These are phyloP conservation scores for Cephaloascus albidus DNA, from an alignment of 805 yeast species.

Conservation along the genomic window DNA sequence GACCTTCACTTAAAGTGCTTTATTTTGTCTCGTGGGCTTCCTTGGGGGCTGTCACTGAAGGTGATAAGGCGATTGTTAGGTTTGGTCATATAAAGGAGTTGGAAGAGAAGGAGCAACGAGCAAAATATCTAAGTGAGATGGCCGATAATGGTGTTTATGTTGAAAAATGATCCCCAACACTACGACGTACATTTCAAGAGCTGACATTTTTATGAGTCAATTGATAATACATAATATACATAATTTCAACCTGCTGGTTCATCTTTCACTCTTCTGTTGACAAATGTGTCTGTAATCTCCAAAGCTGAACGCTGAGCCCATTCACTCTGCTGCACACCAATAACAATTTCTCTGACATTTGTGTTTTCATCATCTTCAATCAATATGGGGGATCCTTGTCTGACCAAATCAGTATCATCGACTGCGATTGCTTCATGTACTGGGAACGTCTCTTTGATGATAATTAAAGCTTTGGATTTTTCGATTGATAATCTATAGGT, in stretches of 20 bases:
- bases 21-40: slow-evolving; percentile 32
- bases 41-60: slow-evolving; percentile 29
- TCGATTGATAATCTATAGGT: not conserved
- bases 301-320: not conserved
- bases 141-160: slow-evolving; percentile 34
- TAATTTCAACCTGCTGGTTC: not conserved
- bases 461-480: not conserved
- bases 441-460: too few species aligned
- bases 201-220: too few species aligned
- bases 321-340: not conserved
- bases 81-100: slow-evolving; percentile 22
- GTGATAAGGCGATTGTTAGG: slow-evolving; percentile 26
- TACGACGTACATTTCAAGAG: too few species aligned
- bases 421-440: not conserved
- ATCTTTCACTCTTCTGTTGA: not conserved
- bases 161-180: slow-evolving; percentile 18
- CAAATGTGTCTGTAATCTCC: not conserved
- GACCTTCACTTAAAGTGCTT: slow-evolving; percentile 28
- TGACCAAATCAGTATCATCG: not conserved
- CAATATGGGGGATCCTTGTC: not conserved
- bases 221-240: too few species aligned
- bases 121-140: slow-evolving; percentile 27
- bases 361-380: not conserved
- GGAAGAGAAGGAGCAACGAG: slow-evolving; percentile 22
- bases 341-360: not conserved